Evolutionary conservation across 176 grass and related monocot species (phyloP).

Genomic region (Oryza brachyantha): DNA sequence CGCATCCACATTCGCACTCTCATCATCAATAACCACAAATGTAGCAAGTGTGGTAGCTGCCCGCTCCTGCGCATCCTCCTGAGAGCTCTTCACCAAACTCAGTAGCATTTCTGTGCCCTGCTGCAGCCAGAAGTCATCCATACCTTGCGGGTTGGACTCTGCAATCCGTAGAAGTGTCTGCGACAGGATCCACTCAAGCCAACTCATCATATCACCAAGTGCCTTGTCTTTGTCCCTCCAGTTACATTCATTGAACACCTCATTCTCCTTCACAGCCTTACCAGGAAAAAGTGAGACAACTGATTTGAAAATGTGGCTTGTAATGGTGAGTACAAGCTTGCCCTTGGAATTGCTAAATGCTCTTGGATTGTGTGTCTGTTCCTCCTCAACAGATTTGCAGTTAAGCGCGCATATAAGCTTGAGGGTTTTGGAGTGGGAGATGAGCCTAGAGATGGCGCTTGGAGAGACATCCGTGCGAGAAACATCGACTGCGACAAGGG

Average conservation of each 20-base stretch:
- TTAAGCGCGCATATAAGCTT: constrained; percentile 67
- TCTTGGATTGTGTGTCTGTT: constrained; percentile 53
- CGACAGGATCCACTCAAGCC: constrained; percentile 90
- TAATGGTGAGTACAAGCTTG: constrained; percentile 75
- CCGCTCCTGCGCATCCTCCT: constrained; percentile 93
- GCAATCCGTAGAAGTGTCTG: constrained; percentile 79
- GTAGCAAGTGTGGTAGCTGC: constrained; percentile 86
- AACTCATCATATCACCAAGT: constrained; percentile 62
- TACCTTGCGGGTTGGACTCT: constrained; percentile 63
- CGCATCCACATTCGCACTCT: constrained; percentile 85
- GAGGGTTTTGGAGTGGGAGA: constrained; percentile 72
- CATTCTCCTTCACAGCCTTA: constrained; percentile 46
- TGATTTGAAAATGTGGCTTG: constrained; percentile 54
- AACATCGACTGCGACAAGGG: constrained; percentile 70
- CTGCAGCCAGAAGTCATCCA: constrained; percentile 92
- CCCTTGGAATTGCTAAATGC: constrained; percentile 74
- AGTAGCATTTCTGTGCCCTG: constrained; percentile 79
- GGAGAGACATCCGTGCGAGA: constrained; percentile 79
- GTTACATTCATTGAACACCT: constrained; percentile 59
- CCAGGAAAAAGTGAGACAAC: constrained; percentile 52
- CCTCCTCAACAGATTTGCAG: constrained; percentile 65
- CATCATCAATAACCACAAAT: constrained; percentile 96
- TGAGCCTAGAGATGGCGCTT: constrained; percentile 59
- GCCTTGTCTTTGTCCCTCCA: constrained; percentile 51
- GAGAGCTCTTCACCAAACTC: constrained; percentile 67